A percentile compares a stretch with the other conserved stretches of the same genome.
These are phyloP conservation scores for Camelina laxa DNA, from an alignment of 345 rosid genomes.

Conservation along the genomic window DNA sequence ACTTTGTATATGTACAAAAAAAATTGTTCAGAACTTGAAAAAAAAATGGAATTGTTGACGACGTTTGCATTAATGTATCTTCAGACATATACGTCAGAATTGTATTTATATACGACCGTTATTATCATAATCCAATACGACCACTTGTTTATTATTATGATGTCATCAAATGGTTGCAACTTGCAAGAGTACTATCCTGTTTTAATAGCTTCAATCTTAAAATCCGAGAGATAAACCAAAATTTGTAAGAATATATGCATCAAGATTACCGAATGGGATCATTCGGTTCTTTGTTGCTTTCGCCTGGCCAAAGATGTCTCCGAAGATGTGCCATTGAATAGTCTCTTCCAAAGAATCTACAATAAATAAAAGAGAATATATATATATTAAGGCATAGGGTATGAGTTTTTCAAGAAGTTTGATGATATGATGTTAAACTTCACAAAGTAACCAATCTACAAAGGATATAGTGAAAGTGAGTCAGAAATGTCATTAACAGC, in stretches of 20 bases:
- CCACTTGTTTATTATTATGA: not conserved
- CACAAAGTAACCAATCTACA: not conserved
- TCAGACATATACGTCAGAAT: not conserved
- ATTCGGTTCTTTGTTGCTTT: not conserved
- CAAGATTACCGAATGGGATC: not conserved
- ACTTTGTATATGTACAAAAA: not conserved
- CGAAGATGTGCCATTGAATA: no score
- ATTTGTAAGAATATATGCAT: not conserved
- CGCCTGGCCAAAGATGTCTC: not conserved
- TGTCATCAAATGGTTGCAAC: not conserved
- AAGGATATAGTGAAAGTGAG: not conserved
- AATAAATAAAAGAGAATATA: not conserved
- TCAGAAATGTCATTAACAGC: not conserved
- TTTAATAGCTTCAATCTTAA: not conserved
- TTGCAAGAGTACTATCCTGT: not conserved
- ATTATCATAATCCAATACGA: not conserved
- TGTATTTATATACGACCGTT: not conserved
- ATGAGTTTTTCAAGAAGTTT: not conserved
- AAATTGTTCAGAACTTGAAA: constrained; percentile 1
- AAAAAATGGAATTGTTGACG: not conserved
- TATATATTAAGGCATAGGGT: not conserved
- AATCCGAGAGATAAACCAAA: not conserved
- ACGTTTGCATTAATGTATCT: not conserved
- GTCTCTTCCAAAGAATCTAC: not conserved
- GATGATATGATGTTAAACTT: not conserved